Percentiles rank a stretch among this genome's conserved stretches.
Conservation (phyloP, 2,329 filamentous ascomycete species). For the Neonectria punicea region DNA sequence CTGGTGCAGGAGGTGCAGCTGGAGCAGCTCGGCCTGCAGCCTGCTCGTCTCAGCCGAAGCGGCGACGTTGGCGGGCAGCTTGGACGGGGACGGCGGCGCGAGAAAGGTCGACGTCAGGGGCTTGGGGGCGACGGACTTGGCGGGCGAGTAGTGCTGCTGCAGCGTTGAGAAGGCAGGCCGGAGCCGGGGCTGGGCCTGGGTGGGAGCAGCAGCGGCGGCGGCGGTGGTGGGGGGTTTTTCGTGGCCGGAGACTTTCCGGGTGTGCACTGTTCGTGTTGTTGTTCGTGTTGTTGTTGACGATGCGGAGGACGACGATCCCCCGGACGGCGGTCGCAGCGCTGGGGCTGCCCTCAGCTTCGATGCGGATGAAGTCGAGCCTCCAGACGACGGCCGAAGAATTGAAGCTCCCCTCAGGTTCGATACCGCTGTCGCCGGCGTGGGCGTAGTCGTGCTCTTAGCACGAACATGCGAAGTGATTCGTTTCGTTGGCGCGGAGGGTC, state of each 20-base stretch:
- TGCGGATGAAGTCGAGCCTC: constrained; percentile 35
- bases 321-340: constrained; percentile 46
- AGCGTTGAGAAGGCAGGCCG: constrained; percentile 70
- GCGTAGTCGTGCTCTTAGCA: constrained; percentile 48
- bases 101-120: constrained; percentile 68
- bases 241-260: constrained; percentile 26
- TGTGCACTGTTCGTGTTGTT: constrained; percentile 28
- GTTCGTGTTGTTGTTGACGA: constrained; percentile 33
- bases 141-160: constrained; percentile 75
- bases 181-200: constrained; percentile 47
- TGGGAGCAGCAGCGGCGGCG: constrained; percentile 23
- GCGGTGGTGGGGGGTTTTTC: constrained; percentile 30
- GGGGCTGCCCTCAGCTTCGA: constrained; percentile 36
- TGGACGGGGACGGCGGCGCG: constrained; percentile 69
- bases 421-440: constrained; percentile 25
- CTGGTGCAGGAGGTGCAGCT: constrained; percentile 72
- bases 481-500: constrained; percentile 33
- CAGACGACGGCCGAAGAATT: constrained; percentile 46
- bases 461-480: constrained; percentile 42
- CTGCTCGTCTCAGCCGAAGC: constrained; percentile 66
- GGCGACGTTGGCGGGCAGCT: constrained; percentile 69
- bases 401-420: constrained; percentile 37
- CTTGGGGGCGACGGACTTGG: constrained; percentile 69
- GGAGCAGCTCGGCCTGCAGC: constrained; percentile 72
- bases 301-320: constrained; percentile 35